A percentile compares a stretch with the other conserved stretches of the same genome.
Evolutionary conservation across 75 land plant species (phyloP).

Genomic region (Adiantum capillusveneris): DNA sequence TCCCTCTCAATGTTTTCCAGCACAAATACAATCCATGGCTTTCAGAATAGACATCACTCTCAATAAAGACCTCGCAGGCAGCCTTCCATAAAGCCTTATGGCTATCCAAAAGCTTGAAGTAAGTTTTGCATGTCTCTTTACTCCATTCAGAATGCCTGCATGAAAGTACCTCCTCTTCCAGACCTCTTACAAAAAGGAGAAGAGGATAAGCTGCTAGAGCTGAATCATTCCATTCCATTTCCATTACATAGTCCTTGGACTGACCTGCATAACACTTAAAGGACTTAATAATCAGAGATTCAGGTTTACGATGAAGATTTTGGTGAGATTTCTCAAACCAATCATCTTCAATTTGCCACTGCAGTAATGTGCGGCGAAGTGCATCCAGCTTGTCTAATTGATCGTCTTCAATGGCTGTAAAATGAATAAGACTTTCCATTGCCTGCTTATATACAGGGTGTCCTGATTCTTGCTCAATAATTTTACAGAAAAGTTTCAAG

Average conservation of each 20-base stretch:
- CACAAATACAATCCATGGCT: constrained; percentile 14
- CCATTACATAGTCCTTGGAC: neutral
- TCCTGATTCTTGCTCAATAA: constrained; percentile 25
- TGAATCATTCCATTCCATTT: neutral
- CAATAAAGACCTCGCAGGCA: neutral
- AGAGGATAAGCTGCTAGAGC: constrained; percentile 14
- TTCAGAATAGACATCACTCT: neutral
- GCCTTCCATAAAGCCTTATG: constrained; percentile 43
- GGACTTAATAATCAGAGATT: constrained; percentile 37
- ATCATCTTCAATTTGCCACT: constrained; percentile 28
- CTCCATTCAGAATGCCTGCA: constrained; percentile 22
- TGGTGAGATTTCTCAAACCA: constrained; percentile 1
- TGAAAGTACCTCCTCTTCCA: constrained; percentile 50
- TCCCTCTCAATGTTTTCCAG: constrained; percentile 31
- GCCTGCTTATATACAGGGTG: constrained; percentile 44
- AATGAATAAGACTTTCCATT: constrained; percentile 21
- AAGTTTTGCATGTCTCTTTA: constrained; percentile 16
- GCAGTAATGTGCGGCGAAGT: constrained; percentile 14
- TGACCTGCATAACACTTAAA: neutral
- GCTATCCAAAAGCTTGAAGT: constrained; percentile 31
- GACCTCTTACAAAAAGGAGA: constrained; percentile 27
- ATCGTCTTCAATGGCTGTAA: neutral
- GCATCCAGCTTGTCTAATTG: constrained; percentile 12
- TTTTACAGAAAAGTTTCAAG: constrained; percentile 24
- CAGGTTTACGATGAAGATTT: constrained; percentile 21